These are phyloP conservation scores for Marvania coccoides DNA, from an alignment of 139 green algal genomes.

Conservation along the genomic window DNA sequence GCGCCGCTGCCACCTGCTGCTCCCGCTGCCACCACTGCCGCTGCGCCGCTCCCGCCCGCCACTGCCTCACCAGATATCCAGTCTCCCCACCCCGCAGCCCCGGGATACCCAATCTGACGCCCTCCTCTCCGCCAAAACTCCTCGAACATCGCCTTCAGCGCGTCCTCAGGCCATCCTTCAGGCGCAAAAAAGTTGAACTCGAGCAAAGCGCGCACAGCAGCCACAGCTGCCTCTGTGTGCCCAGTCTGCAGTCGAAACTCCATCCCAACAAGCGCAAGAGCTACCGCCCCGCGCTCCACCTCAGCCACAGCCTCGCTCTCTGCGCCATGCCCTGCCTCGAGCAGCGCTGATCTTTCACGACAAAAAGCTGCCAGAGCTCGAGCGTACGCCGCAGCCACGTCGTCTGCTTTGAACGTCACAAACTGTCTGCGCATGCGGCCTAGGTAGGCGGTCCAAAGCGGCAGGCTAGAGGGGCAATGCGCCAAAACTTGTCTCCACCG, in stretches of 20 bases:
- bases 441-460: slow-evolving; percentile 62
- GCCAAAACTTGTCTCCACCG: slow-evolving; percentile 47
- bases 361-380: slow-evolving; percentile 30
- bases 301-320: background rate
- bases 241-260: slow-evolving; percentile 41
- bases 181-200: slow-evolving; percentile 66
- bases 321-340: background rate
- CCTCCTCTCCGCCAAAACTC: slow-evolving; percentile 58
- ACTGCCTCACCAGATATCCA: background rate
- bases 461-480: slow-evolving; percentile 23
- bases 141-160: slow-evolving; percentile 42
- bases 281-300: slow-evolving; percentile 30
- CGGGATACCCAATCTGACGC: background rate
- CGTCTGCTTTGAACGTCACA: slow-evolving; percentile 31
- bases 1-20: background rate
- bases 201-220: slow-evolving; percentile 44
- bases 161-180: slow-evolving; percentile 19
- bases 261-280: slow-evolving; percentile 20
- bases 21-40: background rate
- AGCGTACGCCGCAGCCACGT: slow-evolving; percentile 24
- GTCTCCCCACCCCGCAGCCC: background rate
- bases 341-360: slow-evolving; percentile 4
- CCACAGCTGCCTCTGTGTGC: slow-evolving; percentile 49
- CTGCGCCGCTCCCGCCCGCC: background rate
- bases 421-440: slow-evolving; percentile 29